These are phyloP conservation scores for Septoria petroselini DNA, from an alignment of 2,329 filamentous ascomycete genomes.

Conservation along the genomic window DNA sequence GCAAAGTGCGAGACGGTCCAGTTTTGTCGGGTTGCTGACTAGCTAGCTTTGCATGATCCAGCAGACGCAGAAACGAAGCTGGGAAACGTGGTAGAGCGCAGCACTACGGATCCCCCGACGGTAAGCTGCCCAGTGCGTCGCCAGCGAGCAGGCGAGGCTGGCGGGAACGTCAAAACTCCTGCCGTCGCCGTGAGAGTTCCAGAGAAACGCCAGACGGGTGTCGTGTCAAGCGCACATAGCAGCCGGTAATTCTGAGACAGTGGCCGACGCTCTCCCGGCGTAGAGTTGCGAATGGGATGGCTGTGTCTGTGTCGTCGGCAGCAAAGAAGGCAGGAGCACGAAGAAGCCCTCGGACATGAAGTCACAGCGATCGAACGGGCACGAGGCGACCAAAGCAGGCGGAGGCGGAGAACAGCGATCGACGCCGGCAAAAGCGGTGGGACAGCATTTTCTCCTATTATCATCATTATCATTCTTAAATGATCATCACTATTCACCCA, in stretches of 20 bases:
- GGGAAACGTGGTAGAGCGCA: conserved; percentile 14
- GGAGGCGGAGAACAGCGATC: background rate
- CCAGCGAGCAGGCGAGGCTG: conserved; percentile 10
- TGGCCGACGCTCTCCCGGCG: conserved; percentile 3
- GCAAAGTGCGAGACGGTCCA: conserved; percentile 4
- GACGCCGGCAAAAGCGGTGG: background rate
- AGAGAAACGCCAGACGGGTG: conserved; percentile 10
- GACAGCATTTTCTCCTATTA: too few species aligned
- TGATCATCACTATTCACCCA: too few species aligned
- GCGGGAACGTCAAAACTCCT: conserved; percentile 8
- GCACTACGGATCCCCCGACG: conserved; percentile 12
- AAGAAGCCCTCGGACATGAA: background rate
- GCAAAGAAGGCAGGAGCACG: background rate
- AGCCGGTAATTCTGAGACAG: conserved; percentile 7
- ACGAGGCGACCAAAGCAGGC: background rate
- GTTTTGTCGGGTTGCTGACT: conserved; percentile 11
- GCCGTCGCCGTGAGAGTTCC: conserved; percentile 4
- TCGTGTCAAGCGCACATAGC: background rate
- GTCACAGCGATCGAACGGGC: background rate
- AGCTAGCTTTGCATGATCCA: conserved; percentile 15
- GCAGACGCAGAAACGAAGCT: conserved; percentile 4
- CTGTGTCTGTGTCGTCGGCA: background rate
- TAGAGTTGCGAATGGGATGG: background rate
- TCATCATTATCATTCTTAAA: too few species aligned
- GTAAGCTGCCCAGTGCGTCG: conserved; percentile 2